phyloP scores from a whole-genome alignment of 148 eudicot species.

The Vaccinium vitisidaea region DNA sequence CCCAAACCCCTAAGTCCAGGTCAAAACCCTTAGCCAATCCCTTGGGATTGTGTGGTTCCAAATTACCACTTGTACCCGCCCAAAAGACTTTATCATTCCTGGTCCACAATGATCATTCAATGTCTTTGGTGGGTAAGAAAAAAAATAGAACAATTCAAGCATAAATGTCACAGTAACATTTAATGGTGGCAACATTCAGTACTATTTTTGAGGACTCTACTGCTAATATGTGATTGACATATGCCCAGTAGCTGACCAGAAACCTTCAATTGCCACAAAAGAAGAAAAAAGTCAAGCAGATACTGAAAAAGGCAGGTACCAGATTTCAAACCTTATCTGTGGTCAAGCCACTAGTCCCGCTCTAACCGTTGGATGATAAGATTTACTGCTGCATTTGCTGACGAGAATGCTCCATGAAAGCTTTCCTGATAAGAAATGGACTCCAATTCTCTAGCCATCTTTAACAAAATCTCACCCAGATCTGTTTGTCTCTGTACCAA shows the following conservation, averaged over 20 bases:
- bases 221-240: background rate
- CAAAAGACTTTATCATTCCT: background rate
- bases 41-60: background rate
- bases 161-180: background rate
- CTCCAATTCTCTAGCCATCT: constrained; percentile 65
- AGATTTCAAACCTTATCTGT: constrained; percentile 20
- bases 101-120: background rate
- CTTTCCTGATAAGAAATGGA: constrained; percentile 83
- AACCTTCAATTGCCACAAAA: background rate
- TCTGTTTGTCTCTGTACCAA: constrained; percentile 60
- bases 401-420: constrained; percentile 95
- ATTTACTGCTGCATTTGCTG: constrained; percentile 87
- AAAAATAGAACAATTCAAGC: background rate
- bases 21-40: background rate
- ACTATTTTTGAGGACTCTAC: background rate
- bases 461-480: constrained; percentile 73
- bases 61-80: background rate
- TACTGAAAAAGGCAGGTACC: background rate
- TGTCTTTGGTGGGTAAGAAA: background rate
- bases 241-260: background rate
- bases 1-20: too few relatives aligned
- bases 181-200: background rate
- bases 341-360: constrained; percentile 31
- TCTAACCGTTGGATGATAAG: constrained; percentile 66
- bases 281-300: background rate